Evolutionary conservation across 2,329 filamentous ascomycete species (phyloP).

Genomic region (Penicillium sp.): DNA sequence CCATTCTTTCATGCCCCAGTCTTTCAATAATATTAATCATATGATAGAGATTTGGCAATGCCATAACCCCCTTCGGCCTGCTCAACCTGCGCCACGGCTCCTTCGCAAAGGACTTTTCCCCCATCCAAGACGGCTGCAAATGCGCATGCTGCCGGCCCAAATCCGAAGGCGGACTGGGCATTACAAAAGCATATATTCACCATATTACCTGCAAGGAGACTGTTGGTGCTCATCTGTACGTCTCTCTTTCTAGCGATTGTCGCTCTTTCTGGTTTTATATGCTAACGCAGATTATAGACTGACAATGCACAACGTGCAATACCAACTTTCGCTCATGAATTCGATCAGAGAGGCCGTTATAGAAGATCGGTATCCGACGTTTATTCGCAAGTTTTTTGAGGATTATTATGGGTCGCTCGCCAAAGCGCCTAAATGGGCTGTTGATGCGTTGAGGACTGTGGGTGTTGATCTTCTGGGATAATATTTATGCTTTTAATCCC

Average conservation of each 20-base stretch:
- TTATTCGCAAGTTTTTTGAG: conserved; percentile 73
- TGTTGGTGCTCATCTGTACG: conserved; percentile 69
- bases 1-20: background rate
- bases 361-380: conserved; percentile 73
- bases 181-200: conserved; percentile 85
- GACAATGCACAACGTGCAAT: conserved; percentile 94
- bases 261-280: background rate
- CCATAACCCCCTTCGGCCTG: conserved; percentile 75
- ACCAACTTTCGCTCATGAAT: conserved; percentile 80
- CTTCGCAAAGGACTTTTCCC: conserved; percentile 75
- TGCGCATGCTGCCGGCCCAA: conserved; percentile 71
- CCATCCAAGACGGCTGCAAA: conserved; percentile 76
- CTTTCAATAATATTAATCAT: background rate
- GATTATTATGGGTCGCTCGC: conserved; percentile 64
- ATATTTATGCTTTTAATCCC: background rate
- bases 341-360: conserved; percentile 71
- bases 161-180: conserved; percentile 67
- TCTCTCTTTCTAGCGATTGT: background rate
- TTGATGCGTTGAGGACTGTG: conserved; percentile 72
- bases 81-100: conserved; percentile 75
- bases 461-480: conserved; percentile 64
- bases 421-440: conserved; percentile 77
- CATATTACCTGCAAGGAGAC: conserved; percentile 94
- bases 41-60: conserved; percentile 77
- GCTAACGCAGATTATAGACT: conserved; percentile 49